Percentiles rank a stretch among this genome's conserved stretches.
Evolutionary conservation across 2,329 filamentous ascomycete species (phyloP).

Genomic region (Fusarium pilosicola): DNA sequence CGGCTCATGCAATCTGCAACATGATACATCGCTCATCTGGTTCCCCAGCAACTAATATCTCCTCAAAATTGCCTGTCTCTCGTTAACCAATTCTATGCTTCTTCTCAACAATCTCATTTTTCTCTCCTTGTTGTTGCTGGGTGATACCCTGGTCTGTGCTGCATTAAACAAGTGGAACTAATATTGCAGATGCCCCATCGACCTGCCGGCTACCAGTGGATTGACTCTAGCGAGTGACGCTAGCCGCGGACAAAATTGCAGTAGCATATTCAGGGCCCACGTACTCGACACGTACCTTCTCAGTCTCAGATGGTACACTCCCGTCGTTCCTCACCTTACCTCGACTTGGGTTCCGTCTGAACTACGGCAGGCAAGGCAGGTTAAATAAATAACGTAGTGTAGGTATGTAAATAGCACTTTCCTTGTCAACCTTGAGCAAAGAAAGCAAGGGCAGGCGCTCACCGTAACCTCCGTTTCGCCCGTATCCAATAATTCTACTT

Average conservation of each 20-base stretch:
- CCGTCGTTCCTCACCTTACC: neutral
- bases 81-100: constrained; percentile 7
- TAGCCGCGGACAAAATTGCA: constrained; percentile 40
- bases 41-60: constrained; percentile 23
- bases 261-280: constrained; percentile 33
- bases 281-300: constrained; percentile 36
- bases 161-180: constrained; percentile 47
- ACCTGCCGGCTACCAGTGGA: constrained; percentile 37
- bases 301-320: constrained; percentile 12
- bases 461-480: neutral
- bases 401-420: neutral
- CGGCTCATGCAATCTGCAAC: neutral
- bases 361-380: neutral
- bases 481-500: neutral
- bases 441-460: neutral
- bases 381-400: neutral
- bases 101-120: constrained; percentile 14
- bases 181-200: constrained; percentile 44
- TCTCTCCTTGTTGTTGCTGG: constrained; percentile 41
- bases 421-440: neutral
- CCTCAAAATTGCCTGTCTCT: constrained; percentile 8
- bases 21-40: neutral
- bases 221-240: constrained; percentile 34
- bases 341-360: neutral
- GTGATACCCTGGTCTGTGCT: constrained; percentile 45